Conservation (phyloP, 345 rosid genomes). For the Carallia pectinifolia region DNA sequence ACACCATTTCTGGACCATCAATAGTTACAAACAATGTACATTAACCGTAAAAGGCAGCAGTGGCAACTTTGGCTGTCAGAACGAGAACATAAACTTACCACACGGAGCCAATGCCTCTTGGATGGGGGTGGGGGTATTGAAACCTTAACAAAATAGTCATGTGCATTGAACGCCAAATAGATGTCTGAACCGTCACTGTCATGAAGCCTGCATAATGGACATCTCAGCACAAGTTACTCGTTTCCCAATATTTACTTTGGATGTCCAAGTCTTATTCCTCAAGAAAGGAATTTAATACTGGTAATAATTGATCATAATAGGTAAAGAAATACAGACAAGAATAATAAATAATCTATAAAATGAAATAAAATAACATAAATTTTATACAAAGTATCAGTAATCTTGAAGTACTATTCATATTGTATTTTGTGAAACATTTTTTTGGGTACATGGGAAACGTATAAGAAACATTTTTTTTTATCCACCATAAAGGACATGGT, state of each 20-base stretch:
- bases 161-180: constrained; percentile 81
- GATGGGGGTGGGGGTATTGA: constrained; percentile 59
- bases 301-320: too few species aligned
- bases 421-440: too few species aligned
- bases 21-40: background rate
- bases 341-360: too few species aligned
- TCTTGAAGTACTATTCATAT: too few species aligned
- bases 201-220: constrained; percentile 60
- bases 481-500: background rate
- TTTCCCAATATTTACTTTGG: too few species aligned
- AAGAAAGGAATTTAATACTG: too few species aligned
- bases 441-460: background rate
- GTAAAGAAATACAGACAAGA: too few species aligned
- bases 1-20: background rate
- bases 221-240: background rate
- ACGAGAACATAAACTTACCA: constrained; percentile 50
- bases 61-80: background rate
- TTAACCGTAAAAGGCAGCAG: background rate
- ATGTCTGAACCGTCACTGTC: constrained; percentile 53
- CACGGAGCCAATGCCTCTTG: constrained; percentile 67
- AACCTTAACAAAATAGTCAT: constrained; percentile 57
- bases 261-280: too few species aligned
- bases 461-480: background rate
- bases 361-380: too few species aligned
- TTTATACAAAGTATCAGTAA: too few species aligned